Base-by-base conservation (phyloP, 148 eudicot genomes). In the Agrostemma githago region DNA sequence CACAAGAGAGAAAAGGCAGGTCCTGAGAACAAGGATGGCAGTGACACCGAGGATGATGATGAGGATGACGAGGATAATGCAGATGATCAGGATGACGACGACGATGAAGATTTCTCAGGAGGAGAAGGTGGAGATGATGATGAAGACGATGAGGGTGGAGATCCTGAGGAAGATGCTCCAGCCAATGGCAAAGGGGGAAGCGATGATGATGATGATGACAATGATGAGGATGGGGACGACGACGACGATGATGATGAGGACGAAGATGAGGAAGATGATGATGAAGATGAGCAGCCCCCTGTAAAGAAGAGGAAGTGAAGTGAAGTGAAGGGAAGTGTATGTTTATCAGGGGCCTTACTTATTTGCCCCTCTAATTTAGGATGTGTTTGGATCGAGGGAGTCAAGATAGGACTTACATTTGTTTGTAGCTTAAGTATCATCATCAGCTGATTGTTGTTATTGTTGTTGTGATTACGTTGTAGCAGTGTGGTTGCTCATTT, bases 21-120 rank as follows among this genome's bases (percentile, higher is more conserved):
- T 20, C 82, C 86, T 5, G 88, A 86, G 77, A 84, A 82, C 84
- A 86, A 84, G 68, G 89, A 86, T 51, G 86, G 70, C 8, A 86
- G 89, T 74, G 89, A 86, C 73, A 84, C 86, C 4, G 87, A 84
- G 75, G 85, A 84, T 17, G 86, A 83, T 38, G 86, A 86, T 54
- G 88, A 78, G 2, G 80, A 74, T 19, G 81, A 79, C 53, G 86
- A 81, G 64, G 86, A 83, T 41, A 79, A 21, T 16, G 84, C 56
- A 62, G 89, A 62, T 3, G 85, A 83, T 61, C 75, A 86, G 10
- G 84, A 81, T 59, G 88, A 86, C 17, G 84, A 83, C 7, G 86
- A 80, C 9, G 86, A 86, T 66, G 89, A 86, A 62, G 89, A 86
- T 68, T 86, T 79, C 78, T 79, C 89, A 1, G 86, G 86, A 12